A percentile compares a stretch with the other conserved stretches of the same genome.
These are phyloP conservation scores for Darksidea phi DNA, from an alignment of 495 filamentous ascomycete genomes.

Conservation along the genomic window DNA sequence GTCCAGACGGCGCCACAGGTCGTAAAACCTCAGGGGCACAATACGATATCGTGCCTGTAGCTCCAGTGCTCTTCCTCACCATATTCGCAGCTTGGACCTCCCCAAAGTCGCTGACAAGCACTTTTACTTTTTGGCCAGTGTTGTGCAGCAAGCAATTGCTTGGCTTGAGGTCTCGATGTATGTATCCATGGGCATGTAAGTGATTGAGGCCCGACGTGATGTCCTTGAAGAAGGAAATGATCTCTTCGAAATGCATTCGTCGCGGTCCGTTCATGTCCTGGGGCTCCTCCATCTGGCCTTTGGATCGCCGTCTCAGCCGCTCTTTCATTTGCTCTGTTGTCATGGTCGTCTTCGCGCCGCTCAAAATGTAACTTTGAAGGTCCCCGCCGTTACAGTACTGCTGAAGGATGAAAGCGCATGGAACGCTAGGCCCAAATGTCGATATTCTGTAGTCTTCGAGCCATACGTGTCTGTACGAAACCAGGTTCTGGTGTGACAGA, in stretches of 20 bases:
- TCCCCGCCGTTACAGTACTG: conserved; percentile 98
- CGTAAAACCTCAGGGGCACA: conserved; percentile 92
- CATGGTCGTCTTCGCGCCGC: conserved; percentile 54
- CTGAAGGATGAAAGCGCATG: conserved; percentile 94
- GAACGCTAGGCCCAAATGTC: conserved; percentile 82
- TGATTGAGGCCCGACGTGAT: conserved; percentile 89
- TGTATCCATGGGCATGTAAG: conserved; percentile 89
- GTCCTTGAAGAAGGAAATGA: conserved; percentile 95
- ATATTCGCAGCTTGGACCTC: conserved; percentile 84
- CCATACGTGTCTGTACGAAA: conserved; percentile 96
- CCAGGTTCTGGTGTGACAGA: conserved; percentile 90
- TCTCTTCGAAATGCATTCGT: conserved; percentile 79
- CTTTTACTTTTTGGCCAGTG: conserved; percentile 65
- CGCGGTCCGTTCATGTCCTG: conserved; percentile 55
- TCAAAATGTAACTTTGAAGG: conserved; percentile 77
- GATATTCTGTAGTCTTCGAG: conserved; percentile 83
- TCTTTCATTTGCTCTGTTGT: conserved; percentile 85
- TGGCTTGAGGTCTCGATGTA: conserved; percentile 93
- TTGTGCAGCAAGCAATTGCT: conserved; percentile 90
- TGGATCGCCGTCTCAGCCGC: conserved; percentile 74
- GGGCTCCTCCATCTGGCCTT: conserved; percentile 57
- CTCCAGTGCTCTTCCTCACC: conserved; percentile 80
- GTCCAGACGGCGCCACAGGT: conserved; percentile 63
- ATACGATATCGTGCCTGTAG: conserved; percentile 95
- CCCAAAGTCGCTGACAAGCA: conserved; percentile 95